Percentiles rank a stretch among this genome's conserved stretches.
Conservation (phyloP, 31 red algal genomes). For the Porphyra umbilicalis region DNA sequence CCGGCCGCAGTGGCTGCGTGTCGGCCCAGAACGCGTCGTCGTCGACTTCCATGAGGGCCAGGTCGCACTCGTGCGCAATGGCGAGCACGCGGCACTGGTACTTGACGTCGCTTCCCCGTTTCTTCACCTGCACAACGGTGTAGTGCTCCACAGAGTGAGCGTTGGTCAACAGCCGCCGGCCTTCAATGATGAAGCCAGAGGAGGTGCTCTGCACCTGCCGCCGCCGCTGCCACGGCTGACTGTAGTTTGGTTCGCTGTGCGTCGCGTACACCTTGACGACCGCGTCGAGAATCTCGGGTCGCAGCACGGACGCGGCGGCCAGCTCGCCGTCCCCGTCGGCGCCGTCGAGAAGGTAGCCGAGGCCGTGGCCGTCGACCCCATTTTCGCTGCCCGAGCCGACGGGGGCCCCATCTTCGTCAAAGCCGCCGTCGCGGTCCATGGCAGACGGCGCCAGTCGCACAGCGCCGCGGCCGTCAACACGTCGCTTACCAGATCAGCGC, state of each 20-base stretch:
- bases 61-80: constrained; percentile 90
- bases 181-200: constrained; percentile 74
- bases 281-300: constrained; percentile 48
- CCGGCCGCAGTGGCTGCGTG: constrained; percentile 34
- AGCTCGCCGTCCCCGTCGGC: neutral
- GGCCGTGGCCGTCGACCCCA: neutral
- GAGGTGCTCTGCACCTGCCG: constrained; percentile 68
- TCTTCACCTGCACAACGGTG: constrained; percentile 86
- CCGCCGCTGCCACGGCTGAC: constrained; percentile 77
- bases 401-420: neutral
- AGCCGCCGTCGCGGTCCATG: neutral
- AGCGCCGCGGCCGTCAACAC: too few relatives aligned
- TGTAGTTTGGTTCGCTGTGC: constrained; percentile 78
- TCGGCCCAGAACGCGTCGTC: constrained; percentile 65
- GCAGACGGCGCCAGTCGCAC: neutral
- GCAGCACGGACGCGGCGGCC: neutral
- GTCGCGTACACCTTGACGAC: constrained; percentile 84
- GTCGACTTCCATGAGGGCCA: constrained; percentile 83
- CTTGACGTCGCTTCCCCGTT: constrained; percentile 61
- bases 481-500: too few relatives aligned
- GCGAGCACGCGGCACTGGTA: constrained; percentile 55
- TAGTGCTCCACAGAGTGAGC: constrained; percentile 79
- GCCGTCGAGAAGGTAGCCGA: neutral
- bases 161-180: constrained; percentile 74
- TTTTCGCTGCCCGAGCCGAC: neutral